A percentile compares a stretch with the other conserved stretches of the same genome.
These are phyloP conservation scores for Loxodes magnus DNA, from an alignment of 73 alveolate species.

Conservation along the genomic window DNA sequence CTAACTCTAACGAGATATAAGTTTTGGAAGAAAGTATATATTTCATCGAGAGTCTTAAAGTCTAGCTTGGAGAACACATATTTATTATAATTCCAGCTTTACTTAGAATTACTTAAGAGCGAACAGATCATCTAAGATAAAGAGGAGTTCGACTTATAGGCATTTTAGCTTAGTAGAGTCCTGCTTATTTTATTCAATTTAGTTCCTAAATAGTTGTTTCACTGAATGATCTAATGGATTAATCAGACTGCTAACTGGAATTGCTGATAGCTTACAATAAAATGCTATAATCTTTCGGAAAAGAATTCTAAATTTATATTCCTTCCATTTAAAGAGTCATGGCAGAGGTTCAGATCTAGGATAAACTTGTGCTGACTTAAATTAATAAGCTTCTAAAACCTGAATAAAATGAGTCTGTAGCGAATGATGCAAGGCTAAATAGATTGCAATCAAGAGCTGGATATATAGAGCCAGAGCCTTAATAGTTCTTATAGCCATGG, in stretches of 20 bases:
- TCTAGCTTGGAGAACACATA: constrained; percentile 34
- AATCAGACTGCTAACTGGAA: not conserved
- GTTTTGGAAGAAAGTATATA: constrained; percentile 10
- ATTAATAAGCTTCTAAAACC: no score
- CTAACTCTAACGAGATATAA: not conserved
- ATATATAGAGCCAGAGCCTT: not conserved
- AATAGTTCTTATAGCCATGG: not conserved
- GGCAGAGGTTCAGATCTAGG: no score
- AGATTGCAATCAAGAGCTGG: not conserved
- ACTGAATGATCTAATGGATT: constrained; percentile 22
- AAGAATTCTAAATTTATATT: not conserved
- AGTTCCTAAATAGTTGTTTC: no score
- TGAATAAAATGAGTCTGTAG: no score
- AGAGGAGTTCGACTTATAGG: constrained; percentile 21
- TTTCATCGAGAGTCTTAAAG: constrained; percentile 24
- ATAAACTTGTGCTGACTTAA: no score
- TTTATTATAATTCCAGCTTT: constrained; percentile 45
- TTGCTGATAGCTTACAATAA: constrained; percentile 3
- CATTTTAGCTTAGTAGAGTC: no score
- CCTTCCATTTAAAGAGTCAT: constrained; percentile 7
- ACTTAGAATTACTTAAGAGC: constrained; percentile 22
- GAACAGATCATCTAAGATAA: constrained; percentile 8
- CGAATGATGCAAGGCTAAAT: not conserved
- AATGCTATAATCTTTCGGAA: not conserved
- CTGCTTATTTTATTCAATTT: no score